These are phyloP conservation scores for Conticribra guillardii DNA, from an alignment of 108 stramenopile genomes.

Conservation along the genomic window DNA sequence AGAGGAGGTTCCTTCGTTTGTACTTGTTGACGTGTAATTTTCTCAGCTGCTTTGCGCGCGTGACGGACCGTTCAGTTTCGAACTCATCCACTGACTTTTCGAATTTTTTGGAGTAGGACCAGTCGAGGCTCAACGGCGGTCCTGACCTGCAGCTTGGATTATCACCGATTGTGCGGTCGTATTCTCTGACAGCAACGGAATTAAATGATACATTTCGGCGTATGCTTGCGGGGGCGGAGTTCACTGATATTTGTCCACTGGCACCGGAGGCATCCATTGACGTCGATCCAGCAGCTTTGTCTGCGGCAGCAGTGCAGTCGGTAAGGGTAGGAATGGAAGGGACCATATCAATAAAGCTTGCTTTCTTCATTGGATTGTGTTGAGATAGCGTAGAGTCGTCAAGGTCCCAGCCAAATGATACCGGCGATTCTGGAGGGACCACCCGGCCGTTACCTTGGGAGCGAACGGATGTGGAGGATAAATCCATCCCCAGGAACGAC, in stretches of 20 bases:
- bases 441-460: slow-evolving; percentile 1
- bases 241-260: too few species aligned
- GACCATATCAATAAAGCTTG: too few species aligned
- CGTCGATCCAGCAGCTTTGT: slow-evolving; percentile 3
- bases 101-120: slow-evolving; percentile 43
- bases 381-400: slow-evolving; percentile 10
- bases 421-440: not conserved
- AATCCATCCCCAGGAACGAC: slow-evolving; percentile 9
- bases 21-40: slow-evolving; percentile 35
- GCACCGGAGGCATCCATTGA: not conserved
- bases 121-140: slow-evolving; percentile 25
- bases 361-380: not conserved
- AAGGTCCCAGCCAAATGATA: slow-evolving; percentile 34
- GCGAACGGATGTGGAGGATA: not conserved
- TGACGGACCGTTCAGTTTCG: slow-evolving; percentile 26
- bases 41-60: slow-evolving; percentile 3
- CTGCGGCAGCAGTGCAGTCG: not conserved
- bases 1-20: slow-evolving; percentile 33
- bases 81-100: slow-evolving; percentile 30
- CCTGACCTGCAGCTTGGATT: slow-evolving; percentile 26
- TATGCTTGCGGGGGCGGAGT: too few species aligned
- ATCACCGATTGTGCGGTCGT: slow-evolving; percentile 45
- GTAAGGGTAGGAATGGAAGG: not conserved
- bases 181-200: slow-evolving; percentile 45
- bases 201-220: slow-evolving; percentile 41